These are phyloP conservation scores for Crithidia brevicula DNA, from an alignment of 208 protist species.

Conservation along the genomic window DNA sequence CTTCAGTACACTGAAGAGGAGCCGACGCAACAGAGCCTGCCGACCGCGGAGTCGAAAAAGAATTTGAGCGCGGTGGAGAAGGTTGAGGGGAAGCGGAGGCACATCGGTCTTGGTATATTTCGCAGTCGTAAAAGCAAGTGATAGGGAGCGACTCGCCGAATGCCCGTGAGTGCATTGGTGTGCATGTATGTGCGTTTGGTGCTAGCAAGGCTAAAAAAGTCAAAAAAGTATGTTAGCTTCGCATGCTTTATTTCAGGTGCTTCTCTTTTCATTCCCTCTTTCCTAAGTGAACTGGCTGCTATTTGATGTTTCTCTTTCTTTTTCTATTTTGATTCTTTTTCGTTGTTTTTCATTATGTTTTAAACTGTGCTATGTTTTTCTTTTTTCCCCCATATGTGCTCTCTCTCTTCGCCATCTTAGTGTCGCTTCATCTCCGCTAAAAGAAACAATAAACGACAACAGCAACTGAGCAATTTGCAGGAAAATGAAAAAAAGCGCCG, in stretches of 20 bases:
- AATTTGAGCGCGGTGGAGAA: slow-evolving; percentile 11
- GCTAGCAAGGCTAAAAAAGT: no score
- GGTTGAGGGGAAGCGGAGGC: slow-evolving; percentile 22
- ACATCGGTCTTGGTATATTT: slow-evolving; percentile 20
- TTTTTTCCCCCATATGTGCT: no score
- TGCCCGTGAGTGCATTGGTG: not conserved
- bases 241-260: not conserved
- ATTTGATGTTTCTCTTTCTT: not conserved
- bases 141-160: not conserved
- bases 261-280: not conserved
- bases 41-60: not conserved
- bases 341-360: no score
- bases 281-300: not conserved
- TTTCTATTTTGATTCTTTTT: no score
- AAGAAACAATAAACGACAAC: no score
- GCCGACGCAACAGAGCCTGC: not conserved
- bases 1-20: not conserved
- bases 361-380: no score
- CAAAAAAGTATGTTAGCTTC: no score
- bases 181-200: not conserved
- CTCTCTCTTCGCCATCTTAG: no score
- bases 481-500: no score
- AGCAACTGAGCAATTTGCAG: no score
- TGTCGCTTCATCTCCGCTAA: no score
- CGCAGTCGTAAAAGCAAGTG: slow-evolving; percentile 31